These are phyloP conservation scores for Cryphonectria radicalis DNA, from an alignment of 2,329 filamentous ascomycete genomes.

Conservation along the genomic window DNA sequence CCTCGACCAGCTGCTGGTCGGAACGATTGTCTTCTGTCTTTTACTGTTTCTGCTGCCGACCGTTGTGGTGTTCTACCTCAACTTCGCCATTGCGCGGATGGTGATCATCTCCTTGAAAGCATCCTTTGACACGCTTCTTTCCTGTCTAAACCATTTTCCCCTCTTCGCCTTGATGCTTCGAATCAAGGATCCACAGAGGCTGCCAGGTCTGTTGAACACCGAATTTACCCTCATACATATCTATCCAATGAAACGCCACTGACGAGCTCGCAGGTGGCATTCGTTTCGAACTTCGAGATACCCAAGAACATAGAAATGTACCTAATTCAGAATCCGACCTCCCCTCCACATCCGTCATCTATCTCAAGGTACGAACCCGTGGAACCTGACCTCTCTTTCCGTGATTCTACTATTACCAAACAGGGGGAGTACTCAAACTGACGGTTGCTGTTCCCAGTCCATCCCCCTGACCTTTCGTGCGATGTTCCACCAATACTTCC, in stretches of 20 bases:
- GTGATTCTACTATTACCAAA: slow-evolving; percentile 14
- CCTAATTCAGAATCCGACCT: slow-evolving; percentile 46
- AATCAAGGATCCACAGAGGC: slow-evolving; percentile 85
- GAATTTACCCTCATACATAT: neutral
- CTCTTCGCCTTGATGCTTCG: slow-evolving; percentile 96
- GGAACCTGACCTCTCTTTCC: neutral
- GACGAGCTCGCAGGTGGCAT: slow-evolving; percentile 66
- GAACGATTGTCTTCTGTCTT: slow-evolving; percentile 94
- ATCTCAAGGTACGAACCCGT: slow-evolving; percentile 69
- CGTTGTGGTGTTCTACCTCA: slow-evolving; percentile 94
- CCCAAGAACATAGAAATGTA: slow-evolving; percentile 55
- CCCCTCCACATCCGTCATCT: slow-evolving; percentile 78
- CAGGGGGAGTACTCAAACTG: neutral
- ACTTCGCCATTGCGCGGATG: slow-evolving; percentile 93
- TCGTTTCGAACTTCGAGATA: slow-evolving; percentile 86
- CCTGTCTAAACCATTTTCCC: slow-evolving; percentile 95
- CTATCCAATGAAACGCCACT: slow-evolving; percentile 29
- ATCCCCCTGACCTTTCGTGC: slow-evolving; percentile 87
- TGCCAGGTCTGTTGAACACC: slow-evolving; percentile 67
- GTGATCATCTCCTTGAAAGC: slow-evolving; percentile 93
- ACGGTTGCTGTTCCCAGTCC: slow-evolving; percentile 56
- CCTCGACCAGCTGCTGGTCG: slow-evolving; percentile 91
- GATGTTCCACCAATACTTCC: slow-evolving; percentile 98
- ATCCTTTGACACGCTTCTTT: slow-evolving; percentile 85
- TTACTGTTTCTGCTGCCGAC: slow-evolving; percentile 95